phyloP scores from a whole-genome alignment of 2,329 filamentous ascomycete species.

The Cladosporium halotolerans region DNA sequence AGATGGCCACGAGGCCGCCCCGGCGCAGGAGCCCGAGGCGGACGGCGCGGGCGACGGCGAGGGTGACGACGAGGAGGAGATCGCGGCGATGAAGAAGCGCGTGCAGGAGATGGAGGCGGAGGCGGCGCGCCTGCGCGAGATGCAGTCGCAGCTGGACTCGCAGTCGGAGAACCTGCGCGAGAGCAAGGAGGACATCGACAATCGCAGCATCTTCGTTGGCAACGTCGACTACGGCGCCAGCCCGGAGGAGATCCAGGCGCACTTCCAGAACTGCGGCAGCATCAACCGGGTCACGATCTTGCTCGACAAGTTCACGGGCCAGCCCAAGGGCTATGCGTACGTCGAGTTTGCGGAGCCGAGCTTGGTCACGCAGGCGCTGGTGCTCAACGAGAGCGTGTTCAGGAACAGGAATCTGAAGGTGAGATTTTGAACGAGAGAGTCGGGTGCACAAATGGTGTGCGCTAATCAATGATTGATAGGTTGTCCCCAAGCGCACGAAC shows the following conservation, averaged over 20 bases:
- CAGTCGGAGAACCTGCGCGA: slow-evolving; percentile 77
- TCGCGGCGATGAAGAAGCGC: slow-evolving; percentile 48
- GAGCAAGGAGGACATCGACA: slow-evolving; percentile 92
- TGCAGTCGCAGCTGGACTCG: slow-evolving; percentile 65
- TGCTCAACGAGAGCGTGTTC: slow-evolving; percentile 94
- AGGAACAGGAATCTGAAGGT: slow-evolving; percentile 95
- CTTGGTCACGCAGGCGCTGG: slow-evolving; percentile 85
- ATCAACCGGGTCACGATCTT: slow-evolving; percentile 98
- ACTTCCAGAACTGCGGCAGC: slow-evolving; percentile 93
- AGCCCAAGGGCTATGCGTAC: slow-evolving; percentile 99
- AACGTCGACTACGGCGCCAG: slow-evolving; percentile 98
- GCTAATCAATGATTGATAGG: slow-evolving; percentile 43
- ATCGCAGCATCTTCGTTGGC: slow-evolving; percentile 93
- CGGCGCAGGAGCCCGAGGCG: not conserved
- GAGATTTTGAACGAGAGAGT: slow-evolving; percentile 2
- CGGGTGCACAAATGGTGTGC: too few species aligned
- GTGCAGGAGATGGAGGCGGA: slow-evolving; percentile 55
- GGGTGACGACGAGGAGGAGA: slow-evolving; percentile 35
- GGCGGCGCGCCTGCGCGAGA: slow-evolving; percentile 48
- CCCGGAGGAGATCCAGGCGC: slow-evolving; percentile 95
- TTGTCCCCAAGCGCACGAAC: slow-evolving; percentile 91
- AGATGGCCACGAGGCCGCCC: slow-evolving; percentile 1
- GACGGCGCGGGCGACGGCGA: slow-evolving; percentile 23
- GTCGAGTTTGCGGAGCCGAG: slow-evolving; percentile 95
- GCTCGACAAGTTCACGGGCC: slow-evolving; percentile 95